phyloP scores from a whole-genome alignment of 2,329 filamentous ascomycete species.

The Botrytis galanthina region DNA sequence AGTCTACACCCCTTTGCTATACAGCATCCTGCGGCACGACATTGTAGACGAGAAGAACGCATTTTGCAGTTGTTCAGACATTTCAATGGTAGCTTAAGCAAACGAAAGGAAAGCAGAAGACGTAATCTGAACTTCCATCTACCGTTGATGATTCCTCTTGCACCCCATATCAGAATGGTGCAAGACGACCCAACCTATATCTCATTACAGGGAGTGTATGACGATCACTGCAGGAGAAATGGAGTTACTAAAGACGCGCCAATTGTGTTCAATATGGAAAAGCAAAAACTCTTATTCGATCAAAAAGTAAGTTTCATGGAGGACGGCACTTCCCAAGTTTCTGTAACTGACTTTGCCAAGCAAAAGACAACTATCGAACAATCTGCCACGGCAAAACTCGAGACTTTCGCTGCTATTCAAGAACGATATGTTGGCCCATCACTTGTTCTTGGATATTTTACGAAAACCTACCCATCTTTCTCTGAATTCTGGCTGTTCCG shows the following conservation, averaged over 20 bases:
- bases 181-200: slow-evolving; percentile 95
- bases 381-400: slow-evolving; percentile 69
- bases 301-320: slow-evolving; percentile 40
- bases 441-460: slow-evolving; percentile 85
- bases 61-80: slow-evolving; percentile 96
- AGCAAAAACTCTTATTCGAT: slow-evolving; percentile 74
- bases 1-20: slow-evolving; percentile 96
- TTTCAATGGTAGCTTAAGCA: slow-evolving; percentile 86
- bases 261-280: slow-evolving; percentile 92
- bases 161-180: slow-evolving; percentile 90
- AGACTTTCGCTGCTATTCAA: slow-evolving; percentile 93
- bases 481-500: slow-evolving; percentile 98
- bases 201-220: slow-evolving; percentile 90
- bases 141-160: slow-evolving; percentile 91
- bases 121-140: slow-evolving; percentile 95
- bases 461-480: slow-evolving; percentile 80
- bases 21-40: slow-evolving; percentile 89
- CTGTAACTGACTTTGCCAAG: slow-evolving; percentile 37
- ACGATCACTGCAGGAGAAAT: slow-evolving; percentile 89
- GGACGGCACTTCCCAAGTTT: not conserved
- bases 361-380: slow-evolving; percentile 66
- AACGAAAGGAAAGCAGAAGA: slow-evolving; percentile 91
- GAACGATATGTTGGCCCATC: slow-evolving; percentile 86
- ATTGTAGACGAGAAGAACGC: slow-evolving; percentile 90
- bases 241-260: slow-evolving; percentile 93